Base-by-base conservation (phyloP, 108 stramenopile species). In the Stephanodiscus triporus region DNA sequence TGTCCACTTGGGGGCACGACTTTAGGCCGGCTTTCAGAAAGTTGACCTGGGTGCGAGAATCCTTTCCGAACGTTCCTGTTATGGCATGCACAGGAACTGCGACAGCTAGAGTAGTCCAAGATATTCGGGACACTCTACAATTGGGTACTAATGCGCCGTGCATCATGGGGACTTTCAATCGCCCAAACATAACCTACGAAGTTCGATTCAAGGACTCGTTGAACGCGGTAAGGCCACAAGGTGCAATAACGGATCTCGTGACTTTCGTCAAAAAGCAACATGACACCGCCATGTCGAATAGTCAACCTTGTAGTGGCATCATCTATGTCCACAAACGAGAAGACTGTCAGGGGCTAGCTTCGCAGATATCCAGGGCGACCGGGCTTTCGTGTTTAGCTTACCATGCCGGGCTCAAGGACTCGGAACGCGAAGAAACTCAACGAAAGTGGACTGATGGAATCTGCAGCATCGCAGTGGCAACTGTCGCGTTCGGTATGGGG, bases 321-420 rank as follows among this genome's bases (percentile, higher is more conserved):
- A 81, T 99, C 29, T 99, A 99, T 83, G 93, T 94, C 26, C 94
- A 97, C 72, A 96, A 96, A 70, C 85, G 94, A 53, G 88, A 89
- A 70, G 98, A 86, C 85, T 69, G 93, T 78, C 38, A 42, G 47
- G 68, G 62, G n/a, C 27, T 78, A 43, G 77, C 77, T 77, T 70
- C 65, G 20, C 59, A 27, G 32, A 63, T 66, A 81, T 62, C 56
- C 26, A 73, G 60, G 68, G 47, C 74, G 11, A 70, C 85, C 13
- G 86, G 77, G 14, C 24, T 89, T 16, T 43, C 54, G 22, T 80
- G 74, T 10, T 77, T 53, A 11, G 60, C 83, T 16, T 90, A 90
- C 54, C 88, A 91, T 68, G 90, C 84, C 26, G 93, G 88, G 14
- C 66, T 91, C 51, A 91, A 91, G 57, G 85, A 86, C 53, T 67